Evolutionary conservation across 257 asterid species (phyloP).

Genomic region (Rubia yunnanensis): DNA sequence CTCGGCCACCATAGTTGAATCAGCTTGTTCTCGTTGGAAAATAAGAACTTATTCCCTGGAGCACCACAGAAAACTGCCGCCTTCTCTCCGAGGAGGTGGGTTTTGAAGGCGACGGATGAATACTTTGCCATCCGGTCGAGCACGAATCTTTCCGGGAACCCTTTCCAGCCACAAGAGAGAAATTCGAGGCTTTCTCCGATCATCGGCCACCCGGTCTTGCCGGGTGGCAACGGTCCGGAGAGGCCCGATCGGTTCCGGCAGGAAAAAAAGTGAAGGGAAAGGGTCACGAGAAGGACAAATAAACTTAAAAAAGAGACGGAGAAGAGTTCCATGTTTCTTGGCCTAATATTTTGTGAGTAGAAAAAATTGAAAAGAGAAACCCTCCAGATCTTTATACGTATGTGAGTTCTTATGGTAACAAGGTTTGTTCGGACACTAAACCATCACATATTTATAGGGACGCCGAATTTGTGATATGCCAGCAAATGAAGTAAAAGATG

Average conservation of each 20-base stretch:
- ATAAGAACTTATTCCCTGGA: conserved; percentile 41
- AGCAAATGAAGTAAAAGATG: background rate
- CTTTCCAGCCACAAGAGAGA: too few relatives aligned
- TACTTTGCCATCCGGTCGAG: too few relatives aligned
- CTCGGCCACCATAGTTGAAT: conserved; percentile 50
- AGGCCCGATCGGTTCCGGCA: conserved; percentile 19
- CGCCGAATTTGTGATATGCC: background rate
- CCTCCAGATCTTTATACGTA: background rate
- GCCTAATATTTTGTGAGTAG: background rate
- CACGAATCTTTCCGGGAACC: too few relatives aligned
- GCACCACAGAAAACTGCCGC: conserved; percentile 47
- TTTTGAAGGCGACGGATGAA: too few relatives aligned
- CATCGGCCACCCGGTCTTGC: too few relatives aligned
- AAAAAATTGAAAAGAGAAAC: background rate
- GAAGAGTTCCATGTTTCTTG: conserved; percentile 4
- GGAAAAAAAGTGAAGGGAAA: conserved; percentile 30
- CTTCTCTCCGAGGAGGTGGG: conserved; percentile 37
- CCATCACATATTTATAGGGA: background rate
- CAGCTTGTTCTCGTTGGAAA: conserved; percentile 51
- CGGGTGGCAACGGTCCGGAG: conserved; percentile 28
- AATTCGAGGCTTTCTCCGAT: too few relatives aligned
- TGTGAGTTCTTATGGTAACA: background rate
- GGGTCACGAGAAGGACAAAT: conserved; percentile 19
- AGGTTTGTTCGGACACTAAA: too few relatives aligned
- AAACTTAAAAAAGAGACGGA: conserved; percentile 26